Base-by-base conservation (phyloP, 805 yeast species). In the Saccharomycopsis vini region DNA sequence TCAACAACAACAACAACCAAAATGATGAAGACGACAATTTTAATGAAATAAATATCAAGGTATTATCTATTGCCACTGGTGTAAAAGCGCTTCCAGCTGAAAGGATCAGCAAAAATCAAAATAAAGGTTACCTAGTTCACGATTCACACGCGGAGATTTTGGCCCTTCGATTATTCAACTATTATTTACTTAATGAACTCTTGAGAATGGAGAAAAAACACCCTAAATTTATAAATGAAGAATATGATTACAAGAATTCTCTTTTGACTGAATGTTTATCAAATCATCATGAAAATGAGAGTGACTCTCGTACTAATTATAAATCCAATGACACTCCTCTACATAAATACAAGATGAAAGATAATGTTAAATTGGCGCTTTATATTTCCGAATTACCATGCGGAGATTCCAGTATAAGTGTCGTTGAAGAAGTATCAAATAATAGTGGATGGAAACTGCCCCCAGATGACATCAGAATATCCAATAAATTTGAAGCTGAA, bases 131-230 rank as follows among this genome's bases (percentile, higher is more conserved):
- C 15, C 59, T 87, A 6, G 64, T 90, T 0, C 97, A 90, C 55
- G 97, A 90, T 59, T 67, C 79, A 58, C 98, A 90, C 63, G 97
- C 97, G 0, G 98, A 90, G 56, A 72, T 88, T 1, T 61, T 92
- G 13, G 74, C 82, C 0, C 45, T 89, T 0, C 62, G 97, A 22
- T 73, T 77, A 1, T 77, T 90, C 56, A 89, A 89, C 53, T 60
- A 72, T 51, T 71, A 65, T 42, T 50, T 85, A 18, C 44, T 86
- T 19, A 62, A 73, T 13, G 79, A 79, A 47, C 65, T 73, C 36
- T 31, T 37, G 12, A 16, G 37, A 9, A 16, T 29, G 34, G 23
- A 18, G 22, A 19, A 18, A 15, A 30, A 10, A 16, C 34, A 30
- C n/a, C 16, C 34, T 26, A 26, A 26, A 9, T 9, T 26, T 7